Evolutionary conservation across 2,329 filamentous ascomycete genomes (phyloP).

Genomic region (Coleophoma eucalyptorum): DNA sequence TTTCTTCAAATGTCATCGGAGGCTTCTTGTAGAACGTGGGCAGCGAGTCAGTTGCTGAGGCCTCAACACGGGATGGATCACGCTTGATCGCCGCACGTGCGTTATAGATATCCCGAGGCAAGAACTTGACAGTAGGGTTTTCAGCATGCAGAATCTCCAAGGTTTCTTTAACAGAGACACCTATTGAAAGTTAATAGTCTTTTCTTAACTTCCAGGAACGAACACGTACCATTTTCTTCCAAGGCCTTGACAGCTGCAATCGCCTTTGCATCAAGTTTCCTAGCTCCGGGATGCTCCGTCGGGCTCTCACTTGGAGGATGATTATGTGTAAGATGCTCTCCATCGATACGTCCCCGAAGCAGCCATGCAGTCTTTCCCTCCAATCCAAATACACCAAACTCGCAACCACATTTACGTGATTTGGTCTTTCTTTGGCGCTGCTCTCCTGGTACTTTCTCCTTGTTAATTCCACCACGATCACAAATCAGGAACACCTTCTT

Average conservation of each 20-base stretch:
- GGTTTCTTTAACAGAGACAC: conserved; percentile 62
- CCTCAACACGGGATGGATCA: conserved; percentile 59
- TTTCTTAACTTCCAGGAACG: conserved; percentile 3
- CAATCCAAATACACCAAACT: conserved; percentile 67
- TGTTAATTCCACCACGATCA: conserved; percentile 62
- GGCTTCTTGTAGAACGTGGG: conserved; percentile 66
- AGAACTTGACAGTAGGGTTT: conserved; percentile 58
- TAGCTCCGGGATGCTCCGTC: conserved; percentile 60
- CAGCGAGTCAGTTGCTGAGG: conserved; percentile 52
- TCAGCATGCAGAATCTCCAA: conserved; percentile 61
- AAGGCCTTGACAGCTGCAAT: conserved; percentile 63
- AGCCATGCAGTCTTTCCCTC: conserved; percentile 66
- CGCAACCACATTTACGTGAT: conserved; percentile 65
- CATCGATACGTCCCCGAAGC: conserved; percentile 59
- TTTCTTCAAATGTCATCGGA: conserved; percentile 58
- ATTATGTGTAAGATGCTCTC: conserved; percentile 56
- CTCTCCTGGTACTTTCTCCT: conserved; percentile 34
- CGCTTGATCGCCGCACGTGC: conserved; percentile 63
- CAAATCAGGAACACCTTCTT: conserved; percentile 68
- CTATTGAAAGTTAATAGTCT: conserved; percentile 37
- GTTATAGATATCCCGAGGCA: conserved; percentile 65
- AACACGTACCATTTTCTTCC: conserved; percentile 58
- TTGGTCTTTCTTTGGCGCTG: conserved; percentile 56
- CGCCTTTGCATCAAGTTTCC: conserved; percentile 65
- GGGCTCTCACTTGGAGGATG: conserved; percentile 65